Conservation (phyloP, 2,329 filamentous ascomycete genomes). For the Pseudogymnoascus sp. region DNA sequence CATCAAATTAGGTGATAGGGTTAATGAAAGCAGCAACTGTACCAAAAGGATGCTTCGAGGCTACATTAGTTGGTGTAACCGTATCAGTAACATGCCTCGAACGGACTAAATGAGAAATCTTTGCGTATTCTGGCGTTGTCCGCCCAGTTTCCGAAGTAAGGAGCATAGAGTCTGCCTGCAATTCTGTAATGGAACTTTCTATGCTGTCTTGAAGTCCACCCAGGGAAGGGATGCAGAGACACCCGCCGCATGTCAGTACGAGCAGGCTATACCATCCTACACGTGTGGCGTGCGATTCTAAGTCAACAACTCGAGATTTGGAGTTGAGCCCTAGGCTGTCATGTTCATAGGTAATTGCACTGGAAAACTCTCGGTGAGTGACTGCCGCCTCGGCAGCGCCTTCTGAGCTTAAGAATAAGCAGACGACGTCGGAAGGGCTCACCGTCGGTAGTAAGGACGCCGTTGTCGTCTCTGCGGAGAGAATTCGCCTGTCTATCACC, state of each 20-base stretch:
- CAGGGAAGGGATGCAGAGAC: constrained; percentile 16
- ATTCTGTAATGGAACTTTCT: neutral
- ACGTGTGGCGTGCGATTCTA: neutral
- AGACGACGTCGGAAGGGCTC: neutral
- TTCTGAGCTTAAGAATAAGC: neutral
- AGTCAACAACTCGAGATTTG: neutral
- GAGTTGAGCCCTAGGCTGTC: neutral
- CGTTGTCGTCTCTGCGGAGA: neutral
- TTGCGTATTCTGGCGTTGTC: constrained; percentile 1
- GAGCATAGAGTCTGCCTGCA: neutral
- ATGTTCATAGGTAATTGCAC: neutral
- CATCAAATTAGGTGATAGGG: neutral
- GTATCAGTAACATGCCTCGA: neutral
- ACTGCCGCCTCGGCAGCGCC: neutral
- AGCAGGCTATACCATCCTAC: neutral
- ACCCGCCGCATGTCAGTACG: constrained; percentile 12
- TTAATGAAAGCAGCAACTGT: neutral
- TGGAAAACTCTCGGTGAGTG: neutral
- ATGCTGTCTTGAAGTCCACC: neutral
- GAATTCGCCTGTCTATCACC: neutral
- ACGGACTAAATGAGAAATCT: neutral
- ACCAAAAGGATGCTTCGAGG: neutral
- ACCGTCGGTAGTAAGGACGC: neutral
- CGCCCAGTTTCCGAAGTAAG: neutral
- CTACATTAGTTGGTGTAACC: neutral